phyloP scores from a whole-genome alignment of 441 rosid species.

The Croton laevigatus region DNA sequence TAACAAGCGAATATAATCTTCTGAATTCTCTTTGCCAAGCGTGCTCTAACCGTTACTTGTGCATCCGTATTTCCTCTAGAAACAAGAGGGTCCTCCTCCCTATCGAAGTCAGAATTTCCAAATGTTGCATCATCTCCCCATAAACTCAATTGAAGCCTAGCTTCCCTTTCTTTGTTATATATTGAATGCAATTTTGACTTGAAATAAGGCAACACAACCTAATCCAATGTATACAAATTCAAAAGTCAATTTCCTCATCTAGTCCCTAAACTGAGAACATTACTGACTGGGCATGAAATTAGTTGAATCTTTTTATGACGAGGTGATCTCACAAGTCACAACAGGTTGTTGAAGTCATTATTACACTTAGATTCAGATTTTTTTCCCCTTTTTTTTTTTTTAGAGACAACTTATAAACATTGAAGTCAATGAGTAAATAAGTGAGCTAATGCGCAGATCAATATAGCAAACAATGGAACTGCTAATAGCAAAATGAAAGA shows the following conservation, averaged over 20 bases:
- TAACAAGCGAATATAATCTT: conserved; percentile 76
- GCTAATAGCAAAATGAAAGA: background rate
- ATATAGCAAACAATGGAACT: background rate
- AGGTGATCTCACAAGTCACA: background rate
- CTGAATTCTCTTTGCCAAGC: conserved; percentile 52
- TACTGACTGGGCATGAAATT: background rate
- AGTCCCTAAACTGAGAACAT: background rate
- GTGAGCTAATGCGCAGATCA: background rate
- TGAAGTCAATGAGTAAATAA: background rate
- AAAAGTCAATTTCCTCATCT: conserved; percentile 27
- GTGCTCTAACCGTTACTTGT: conserved; percentile 57
- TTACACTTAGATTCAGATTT: conserved; percentile 8
- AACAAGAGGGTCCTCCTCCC: conserved; percentile 46
- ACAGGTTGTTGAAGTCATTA: background rate
- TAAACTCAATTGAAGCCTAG: conserved; percentile 87
- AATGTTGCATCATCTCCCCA: conserved; percentile 84
- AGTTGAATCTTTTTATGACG: background rate
- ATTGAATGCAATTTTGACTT: conserved; percentile 87
- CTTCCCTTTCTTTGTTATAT: conserved; percentile 96
- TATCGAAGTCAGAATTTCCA: conserved; percentile 45
- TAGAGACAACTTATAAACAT: background rate
- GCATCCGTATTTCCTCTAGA: conserved; percentile 43
- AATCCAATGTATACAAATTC: conserved; percentile 24
- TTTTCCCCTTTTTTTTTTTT: background rate
- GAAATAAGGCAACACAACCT: conserved; percentile 96